Conservation (phyloP, 805 yeast species). For the Ogataea kodamae region DNA sequence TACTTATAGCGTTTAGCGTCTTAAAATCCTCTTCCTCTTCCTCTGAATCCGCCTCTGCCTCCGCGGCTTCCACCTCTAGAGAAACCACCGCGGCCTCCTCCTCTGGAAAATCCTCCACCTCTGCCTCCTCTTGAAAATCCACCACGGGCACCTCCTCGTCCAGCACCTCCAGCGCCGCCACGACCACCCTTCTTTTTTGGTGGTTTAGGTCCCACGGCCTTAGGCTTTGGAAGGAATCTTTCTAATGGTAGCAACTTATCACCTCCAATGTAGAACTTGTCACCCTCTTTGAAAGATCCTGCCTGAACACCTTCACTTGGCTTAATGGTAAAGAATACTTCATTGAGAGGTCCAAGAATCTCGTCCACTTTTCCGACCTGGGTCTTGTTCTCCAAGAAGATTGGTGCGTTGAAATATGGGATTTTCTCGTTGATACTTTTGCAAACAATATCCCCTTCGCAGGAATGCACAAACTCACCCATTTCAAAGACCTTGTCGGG, state of each 20-base stretch:
- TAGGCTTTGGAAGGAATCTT: slow-evolving; percentile 95
- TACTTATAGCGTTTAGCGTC: slow-evolving; percentile 7
- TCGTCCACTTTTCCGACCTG: slow-evolving; percentile 98
- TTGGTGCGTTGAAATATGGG: slow-evolving; percentile 98
- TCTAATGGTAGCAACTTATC: slow-evolving; percentile 95
- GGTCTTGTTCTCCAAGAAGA: slow-evolving; percentile 91
- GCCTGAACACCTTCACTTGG: slow-evolving; percentile 97
- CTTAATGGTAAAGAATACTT: slow-evolving; percentile 95
- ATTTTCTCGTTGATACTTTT: slow-evolving; percentile 89
- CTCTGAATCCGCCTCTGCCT: slow-evolving; percentile 33
- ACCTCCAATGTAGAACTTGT: slow-evolving; percentile 91
- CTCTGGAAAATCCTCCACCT: slow-evolving; percentile 43
- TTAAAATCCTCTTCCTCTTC: slow-evolving; percentile 35
- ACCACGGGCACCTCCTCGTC: slow-evolving; percentile 40
- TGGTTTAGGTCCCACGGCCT: slow-evolving; percentile 78
- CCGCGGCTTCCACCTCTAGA: slow-evolving; percentile 40
- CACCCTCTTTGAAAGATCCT: slow-evolving; percentile 88
- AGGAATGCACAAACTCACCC: slow-evolving; percentile 88
- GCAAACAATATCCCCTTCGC: slow-evolving; percentile 97
- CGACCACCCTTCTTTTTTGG: slow-evolving; percentile 64
- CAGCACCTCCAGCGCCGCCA: slow-evolving; percentile 47
- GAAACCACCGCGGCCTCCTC: slow-evolving; percentile 40
- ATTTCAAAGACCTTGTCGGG: slow-evolving; percentile 93
- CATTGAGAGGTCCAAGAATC: slow-evolving; percentile 95
- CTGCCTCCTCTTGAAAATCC: slow-evolving; percentile 41